Base-by-base conservation (phyloP, 1,284 basidiomycete species). In the Ganoderma lingzhi region DNA sequence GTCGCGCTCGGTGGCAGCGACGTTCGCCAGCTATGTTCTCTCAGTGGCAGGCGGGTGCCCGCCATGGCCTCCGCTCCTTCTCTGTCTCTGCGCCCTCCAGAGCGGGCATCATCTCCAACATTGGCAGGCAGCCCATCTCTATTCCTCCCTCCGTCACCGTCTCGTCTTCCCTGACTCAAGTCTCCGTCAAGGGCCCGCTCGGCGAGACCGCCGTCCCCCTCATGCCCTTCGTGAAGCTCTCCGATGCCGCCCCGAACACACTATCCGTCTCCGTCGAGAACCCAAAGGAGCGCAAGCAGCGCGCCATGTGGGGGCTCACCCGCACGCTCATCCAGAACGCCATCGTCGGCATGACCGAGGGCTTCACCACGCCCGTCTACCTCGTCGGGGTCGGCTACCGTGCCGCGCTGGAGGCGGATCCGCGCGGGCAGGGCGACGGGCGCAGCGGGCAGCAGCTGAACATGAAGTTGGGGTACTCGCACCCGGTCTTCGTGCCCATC, bases 311-410 rank as follows among this genome's bases (percentile, higher is more conserved):
- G 97, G 97, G 97, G 14, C 89, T 95, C 55, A 97, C 96, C 2
- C 90, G 97, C 62, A 93, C 96, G 0, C 86, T 97, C 69, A 92
- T 98, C 78, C 84, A 87, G 73, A 99, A 99, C 78, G 97, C 97
- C 19, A 88, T 99, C 72, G 85, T 85, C 19, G 98, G 98, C 63
- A 96, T 99, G 82, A 92, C 94, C 1, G 88, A 92, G 71, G 97
- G 97, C 1, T 99, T 96, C 83, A 87, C 86, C 0, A 86, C 95
- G 9, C 90, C 94, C 15, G 81, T 99, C 28, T 92, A 92, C 74
- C 88, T 99, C 68, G 97, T 99, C 69, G 98, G 97, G 45, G 97
- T 99, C 53, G 97, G 97, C 1, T 99, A 96, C 83, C 88, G 97
- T 78, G 97, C 92, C 3, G 88, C 90, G 1, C 81, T 99, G 66